Evolutionary conservation across 306 rosid genomes (phyloP).

Genomic region (Vigna radiata): DNA sequence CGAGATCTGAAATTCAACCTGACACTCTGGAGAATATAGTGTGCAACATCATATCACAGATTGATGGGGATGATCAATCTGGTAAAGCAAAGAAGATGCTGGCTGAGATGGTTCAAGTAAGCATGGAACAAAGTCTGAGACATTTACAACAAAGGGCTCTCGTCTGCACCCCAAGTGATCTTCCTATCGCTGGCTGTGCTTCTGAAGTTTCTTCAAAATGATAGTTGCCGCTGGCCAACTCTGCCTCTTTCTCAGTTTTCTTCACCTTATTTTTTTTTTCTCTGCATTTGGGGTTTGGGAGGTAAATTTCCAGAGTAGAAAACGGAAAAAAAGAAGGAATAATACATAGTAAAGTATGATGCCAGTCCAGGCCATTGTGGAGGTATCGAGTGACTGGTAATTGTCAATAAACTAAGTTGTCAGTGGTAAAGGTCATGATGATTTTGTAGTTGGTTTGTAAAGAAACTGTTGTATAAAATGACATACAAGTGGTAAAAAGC

Average conservation of each 20-base stretch:
- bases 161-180: conserved; percentile 87
- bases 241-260: not conserved
- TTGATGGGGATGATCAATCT: conserved; percentile 89
- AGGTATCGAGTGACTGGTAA: conserved; percentile 88
- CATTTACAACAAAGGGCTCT: conserved; percentile 95
- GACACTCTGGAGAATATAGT: conserved; percentile 95
- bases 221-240: conserved; percentile 42
- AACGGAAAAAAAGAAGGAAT: conserved; percentile 28
- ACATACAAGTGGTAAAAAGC: conserved; percentile 45
- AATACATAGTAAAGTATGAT: conserved; percentile 57
- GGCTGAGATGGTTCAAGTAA: conserved; percentile 99
- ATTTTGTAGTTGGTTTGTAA: conserved; percentile 63
- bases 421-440: conserved; percentile 42
- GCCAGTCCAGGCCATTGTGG: conserved; percentile 96
- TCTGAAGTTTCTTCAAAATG: conserved; percentile 87
- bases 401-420: conserved; percentile 67
- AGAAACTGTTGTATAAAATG: conserved; percentile 55
- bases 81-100: conserved; percentile 94
- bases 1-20: conserved; percentile 79
- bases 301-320: conserved; percentile 48
- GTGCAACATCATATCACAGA: conserved; percentile 88
- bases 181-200: conserved; percentile 68
- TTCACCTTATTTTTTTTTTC: not conserved
- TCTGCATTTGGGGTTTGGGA: conserved; percentile 53
- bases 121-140: conserved; percentile 97